Percentiles rank a stretch among this genome's conserved stretches.
Conservation (phyloP, 1,139 yeast genomes). For the Hansenula sp. region DNA sequence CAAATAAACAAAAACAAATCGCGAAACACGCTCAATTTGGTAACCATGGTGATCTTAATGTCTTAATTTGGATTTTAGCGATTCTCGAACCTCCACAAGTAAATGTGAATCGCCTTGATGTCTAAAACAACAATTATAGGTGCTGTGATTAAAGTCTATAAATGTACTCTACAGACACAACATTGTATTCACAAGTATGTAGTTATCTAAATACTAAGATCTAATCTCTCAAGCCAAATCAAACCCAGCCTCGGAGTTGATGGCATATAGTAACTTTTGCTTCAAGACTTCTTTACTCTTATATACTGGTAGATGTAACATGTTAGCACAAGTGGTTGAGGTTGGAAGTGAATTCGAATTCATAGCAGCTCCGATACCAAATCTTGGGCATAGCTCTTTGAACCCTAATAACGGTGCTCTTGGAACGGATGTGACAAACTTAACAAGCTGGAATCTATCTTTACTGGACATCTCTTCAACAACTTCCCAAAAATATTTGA, state of each 20-base stretch:
- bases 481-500: constrained; percentile 71
- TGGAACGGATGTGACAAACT: constrained; percentile 89
- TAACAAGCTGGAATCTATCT: constrained; percentile 61
- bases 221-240: constrained; percentile 52
- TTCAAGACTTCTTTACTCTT: constrained; percentile 51
- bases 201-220: background rate
- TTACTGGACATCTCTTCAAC: constrained; percentile 60
- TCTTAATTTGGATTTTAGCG: too few relatives aligned
- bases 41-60: background rate
- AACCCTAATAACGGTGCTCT: constrained; percentile 92
- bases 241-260: constrained; percentile 80
- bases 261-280: constrained; percentile 69
- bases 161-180: too few relatives aligned
- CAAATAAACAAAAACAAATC: background rate
- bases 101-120: too few relatives aligned
- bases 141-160: too few relatives aligned
- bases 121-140: too few relatives aligned
- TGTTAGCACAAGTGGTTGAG: constrained; percentile 88
- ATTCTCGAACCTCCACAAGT: too few relatives aligned
- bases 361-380: constrained; percentile 69
- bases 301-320: constrained; percentile 83
- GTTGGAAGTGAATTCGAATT: constrained; percentile 69
- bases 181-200: too few relatives aligned
- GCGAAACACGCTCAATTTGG: background rate
- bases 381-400: constrained; percentile 64